Evolutionary conservation across 805 yeast species (phyloP).

Genomic region (Blastobotrys terrestris): DNA sequence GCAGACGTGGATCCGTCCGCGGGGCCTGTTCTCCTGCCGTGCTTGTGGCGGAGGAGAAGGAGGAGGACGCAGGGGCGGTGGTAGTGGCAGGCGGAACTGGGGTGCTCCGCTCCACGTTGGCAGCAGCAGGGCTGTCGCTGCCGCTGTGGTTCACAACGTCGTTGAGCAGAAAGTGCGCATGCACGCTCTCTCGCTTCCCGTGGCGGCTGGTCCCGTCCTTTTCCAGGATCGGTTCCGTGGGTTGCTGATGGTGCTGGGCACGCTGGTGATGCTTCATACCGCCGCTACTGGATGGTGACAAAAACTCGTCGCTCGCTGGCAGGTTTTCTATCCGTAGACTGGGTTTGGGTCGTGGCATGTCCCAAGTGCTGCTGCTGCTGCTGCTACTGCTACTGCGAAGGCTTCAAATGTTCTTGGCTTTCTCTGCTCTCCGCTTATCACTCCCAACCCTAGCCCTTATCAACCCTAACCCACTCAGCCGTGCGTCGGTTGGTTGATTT

Average conservation of each 20-base stretch:
- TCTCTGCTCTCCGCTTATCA: neutral
- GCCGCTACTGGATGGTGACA: neutral
- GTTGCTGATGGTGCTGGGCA: neutral
- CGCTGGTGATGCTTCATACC: neutral
- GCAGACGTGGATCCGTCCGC: conserved; percentile 51
- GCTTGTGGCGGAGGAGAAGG: too few species aligned
- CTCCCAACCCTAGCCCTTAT: neutral
- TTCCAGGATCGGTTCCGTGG: neutral
- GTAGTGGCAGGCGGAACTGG: conserved; percentile 5
- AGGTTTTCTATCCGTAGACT: neutral
- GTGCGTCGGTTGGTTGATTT: too few species aligned
- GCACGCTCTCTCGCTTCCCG: conserved; percentile 57
- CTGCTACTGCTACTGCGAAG: too few species aligned
- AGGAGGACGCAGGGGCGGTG: too few species aligned
- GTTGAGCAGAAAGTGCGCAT: conserved; percentile 71
- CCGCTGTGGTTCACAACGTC: conserved; percentile 54
- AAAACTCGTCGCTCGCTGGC: neutral
- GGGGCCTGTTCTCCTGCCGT: too few species aligned
- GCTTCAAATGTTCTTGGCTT: too few species aligned
- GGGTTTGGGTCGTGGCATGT: neutral
- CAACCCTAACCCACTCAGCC: too few species aligned
- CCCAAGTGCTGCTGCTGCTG: neutral
- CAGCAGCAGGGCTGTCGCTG: conserved; percentile 32
- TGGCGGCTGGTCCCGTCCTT: conserved; percentile 26
- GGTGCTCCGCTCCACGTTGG: conserved; percentile 5